These are phyloP conservation scores for Vitis hybrid DNA, from an alignment of 177 flowering plant species.

Conservation along the genomic window DNA sequence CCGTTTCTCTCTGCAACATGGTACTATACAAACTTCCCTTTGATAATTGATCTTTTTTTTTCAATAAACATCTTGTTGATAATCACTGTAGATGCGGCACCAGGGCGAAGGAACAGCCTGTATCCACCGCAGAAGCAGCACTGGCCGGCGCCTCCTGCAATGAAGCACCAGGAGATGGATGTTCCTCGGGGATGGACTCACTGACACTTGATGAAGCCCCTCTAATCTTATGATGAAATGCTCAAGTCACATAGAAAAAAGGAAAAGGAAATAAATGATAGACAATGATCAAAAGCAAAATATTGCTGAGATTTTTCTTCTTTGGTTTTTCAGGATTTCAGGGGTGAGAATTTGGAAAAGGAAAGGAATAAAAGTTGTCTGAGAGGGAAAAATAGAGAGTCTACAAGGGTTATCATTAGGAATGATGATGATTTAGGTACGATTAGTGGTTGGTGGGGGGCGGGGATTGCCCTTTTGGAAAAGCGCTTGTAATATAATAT, in stretches of 20 bases:
- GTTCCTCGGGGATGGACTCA: slow-evolving; percentile 38
- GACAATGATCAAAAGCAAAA: neutral
- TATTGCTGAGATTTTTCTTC: neutral
- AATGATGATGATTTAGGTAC: too few species aligned
- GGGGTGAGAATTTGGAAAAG: too few species aligned
- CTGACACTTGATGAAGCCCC: slow-evolving; percentile 7
- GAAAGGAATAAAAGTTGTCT: neutral
- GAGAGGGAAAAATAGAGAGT: too few species aligned
- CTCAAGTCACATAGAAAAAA: neutral
- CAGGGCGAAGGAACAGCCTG: neutral
- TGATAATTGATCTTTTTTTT: neutral
- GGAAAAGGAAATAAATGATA: neutral
- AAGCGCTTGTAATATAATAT: too few species aligned
- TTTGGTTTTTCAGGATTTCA: too few species aligned
- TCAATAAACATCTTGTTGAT: neutral
- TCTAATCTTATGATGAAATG: neutral
- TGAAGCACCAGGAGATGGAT: slow-evolving; percentile 17
- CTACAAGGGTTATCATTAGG: too few species aligned
- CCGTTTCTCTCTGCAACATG: slow-evolving; percentile 8
- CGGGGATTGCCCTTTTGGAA: too few species aligned
- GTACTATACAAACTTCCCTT: slow-evolving; percentile 2
- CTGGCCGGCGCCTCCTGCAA: slow-evolving; percentile 6
- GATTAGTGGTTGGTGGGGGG: too few species aligned
- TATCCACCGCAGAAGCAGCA: slow-evolving; percentile 12
- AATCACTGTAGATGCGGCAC: slow-evolving; percentile 9